Evolutionary conservation across 306 rosid species (phyloP), one percentile per base, ranked within the genome.

Genomic region (Trifolium fragiferum): DNA sequence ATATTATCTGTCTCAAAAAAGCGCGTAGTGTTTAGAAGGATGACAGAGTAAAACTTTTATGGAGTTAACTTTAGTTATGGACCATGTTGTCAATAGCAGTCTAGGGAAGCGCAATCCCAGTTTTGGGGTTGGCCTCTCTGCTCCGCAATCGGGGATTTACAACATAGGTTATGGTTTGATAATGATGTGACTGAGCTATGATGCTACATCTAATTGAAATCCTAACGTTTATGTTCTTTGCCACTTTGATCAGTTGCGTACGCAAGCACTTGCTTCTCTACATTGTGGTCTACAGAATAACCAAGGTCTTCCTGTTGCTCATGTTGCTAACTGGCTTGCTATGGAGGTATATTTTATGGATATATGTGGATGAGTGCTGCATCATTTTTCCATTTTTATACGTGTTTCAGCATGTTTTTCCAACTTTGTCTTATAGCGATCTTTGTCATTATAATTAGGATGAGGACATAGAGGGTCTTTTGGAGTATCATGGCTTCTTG

Each of bases 231-330:
- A 19, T 20, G 66, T 81, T n/a, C 11, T 46, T 8, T 83, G 60
- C 46, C 80, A 61, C 73, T 84, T 85, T 81, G 32, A 78, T 77
- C 87, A 92, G 99, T 82, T 94, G 75, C 90, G 96, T 33, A 87
- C 97, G 40, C 97, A 88, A 84, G 99, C 99, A 54, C 97, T 94
- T 75, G 99, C 97, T 79, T 92, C 95, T 81, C 78, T 94, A 70
- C 99, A 92, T 75, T 82, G 90, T 74, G 97, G 97, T 80, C 86
- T 94, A 27, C 97, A 84, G 86, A 89, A 90, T 85, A 91, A 83
- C 80, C 97, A 92, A 82, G 99, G 99, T 32, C 84, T 94, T 30
- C 99, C 99, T 30, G 74, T 94, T 76, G 63, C 84, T 23, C 95
- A 86, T 77, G 89, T 76, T 84, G 82, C 96, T 61, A 77, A 83